phyloP scores from a whole-genome alignment of 2,329 filamentous ascomycete genomes.

The Curvularia spicifera region DNA sequence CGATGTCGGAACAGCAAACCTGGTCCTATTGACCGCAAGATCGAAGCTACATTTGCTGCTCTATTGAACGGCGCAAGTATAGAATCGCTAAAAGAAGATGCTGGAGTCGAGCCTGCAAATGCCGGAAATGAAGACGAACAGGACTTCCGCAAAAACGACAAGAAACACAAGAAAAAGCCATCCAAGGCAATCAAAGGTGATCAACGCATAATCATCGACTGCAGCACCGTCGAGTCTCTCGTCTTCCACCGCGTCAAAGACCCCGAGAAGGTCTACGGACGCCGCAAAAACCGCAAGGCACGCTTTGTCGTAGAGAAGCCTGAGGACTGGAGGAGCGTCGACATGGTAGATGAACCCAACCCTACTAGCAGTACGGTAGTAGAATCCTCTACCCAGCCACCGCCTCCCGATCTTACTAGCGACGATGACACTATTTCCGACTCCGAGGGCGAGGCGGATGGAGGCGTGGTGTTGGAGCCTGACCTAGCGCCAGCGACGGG shows the following conservation, averaged over 20 bases:
- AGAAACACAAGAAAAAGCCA: slow-evolving; percentile 38
- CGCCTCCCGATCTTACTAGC: slow-evolving; percentile 8
- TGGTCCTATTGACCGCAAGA: slow-evolving; percentile 57
- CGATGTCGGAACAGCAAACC: slow-evolving; percentile 62
- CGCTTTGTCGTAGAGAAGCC: slow-evolving; percentile 49
- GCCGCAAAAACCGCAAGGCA: slow-evolving; percentile 55
- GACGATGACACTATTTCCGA: slow-evolving; percentile 25
- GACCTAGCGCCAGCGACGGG: slow-evolving; percentile 5
- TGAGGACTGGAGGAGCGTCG: slow-evolving; percentile 53
- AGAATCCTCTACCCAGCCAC: slow-evolving; percentile 2
- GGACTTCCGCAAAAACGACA: background rate
- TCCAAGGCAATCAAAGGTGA: slow-evolving; percentile 56
- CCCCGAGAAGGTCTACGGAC: slow-evolving; percentile 54
- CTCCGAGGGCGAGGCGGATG: slow-evolving; percentile 26
- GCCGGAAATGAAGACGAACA: slow-evolving; percentile 5
- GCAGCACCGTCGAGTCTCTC: slow-evolving; percentile 57
- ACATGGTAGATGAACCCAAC: slow-evolving; percentile 45
- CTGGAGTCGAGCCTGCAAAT: slow-evolving; percentile 7
- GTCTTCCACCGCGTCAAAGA: slow-evolving; percentile 58
- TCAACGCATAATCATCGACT: slow-evolving; percentile 57
- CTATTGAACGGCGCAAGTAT: slow-evolving; percentile 46
- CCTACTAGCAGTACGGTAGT: background rate
- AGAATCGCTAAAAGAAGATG: slow-evolving; percentile 36
- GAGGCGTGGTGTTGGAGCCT: slow-evolving; percentile 22
- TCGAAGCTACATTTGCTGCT: slow-evolving; percentile 59